Base-by-base conservation (phyloP, 1,284 basidiomycete species). In the Wolfiporia cocos region DNA sequence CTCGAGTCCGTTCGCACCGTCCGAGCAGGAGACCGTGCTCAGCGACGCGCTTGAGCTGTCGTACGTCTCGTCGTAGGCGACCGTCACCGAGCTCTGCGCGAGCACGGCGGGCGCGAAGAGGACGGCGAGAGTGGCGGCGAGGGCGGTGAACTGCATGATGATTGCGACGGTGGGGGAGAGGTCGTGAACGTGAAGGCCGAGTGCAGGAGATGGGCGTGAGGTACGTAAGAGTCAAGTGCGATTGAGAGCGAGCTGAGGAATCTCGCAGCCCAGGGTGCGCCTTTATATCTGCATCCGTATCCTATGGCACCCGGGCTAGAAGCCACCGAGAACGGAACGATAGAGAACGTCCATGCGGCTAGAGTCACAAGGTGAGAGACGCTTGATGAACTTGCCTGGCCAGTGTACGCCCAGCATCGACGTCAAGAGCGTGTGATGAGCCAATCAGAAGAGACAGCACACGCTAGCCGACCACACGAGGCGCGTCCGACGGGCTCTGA, bases 21-120 rank as follows among this genome's bases (percentile, higher is more conserved):
- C 58, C 2, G 76, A 78, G 55, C 77, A 78, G 3, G 74, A 65
- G 42, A 74, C 63, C 22, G 39, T 55, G 39, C 44, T 1, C 29
- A 76, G 57, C 7, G 66, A 57, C 30, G 49, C 42, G 7, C 47
- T 47, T 4, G 52, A 22, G 12, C 64, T 47, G 57, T 74, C 72
- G 56, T 76, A 79, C n/a, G 50, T 44, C 21, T 53, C 40, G 54
- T 74, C 70, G 50, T 65, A 73, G 6, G 66, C 64, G 37, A 71
- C 53, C 19, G 49, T 52, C 41, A 55, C 53, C 38, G 43, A 40
- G 18, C 39, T 22, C 29, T 44, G 41, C 19, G 56, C 53, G 39
- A 50, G 47, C 18, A 46, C 52, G 32, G 54, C 40, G 41, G 53
- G 37, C 24, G 53, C 46, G 33, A 50, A 41, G 44, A 51, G 38